Percentiles rank a stretch among this genome's conserved stretches.
Conservation (phyloP, 345 rosid genomes). For the Lenwebbia sp. region DNA sequence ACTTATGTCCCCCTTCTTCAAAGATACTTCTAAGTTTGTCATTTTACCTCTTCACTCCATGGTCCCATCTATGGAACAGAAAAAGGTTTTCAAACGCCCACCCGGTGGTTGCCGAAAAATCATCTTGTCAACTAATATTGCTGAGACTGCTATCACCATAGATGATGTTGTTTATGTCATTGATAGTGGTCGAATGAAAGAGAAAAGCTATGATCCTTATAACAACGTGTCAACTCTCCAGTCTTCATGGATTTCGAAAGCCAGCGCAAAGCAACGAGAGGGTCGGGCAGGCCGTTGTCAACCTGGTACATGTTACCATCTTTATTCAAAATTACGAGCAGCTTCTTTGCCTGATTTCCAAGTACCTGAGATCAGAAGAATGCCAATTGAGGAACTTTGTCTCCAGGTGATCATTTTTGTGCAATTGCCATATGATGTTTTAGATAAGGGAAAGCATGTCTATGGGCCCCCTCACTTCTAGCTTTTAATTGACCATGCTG, state of each 20-base stretch:
- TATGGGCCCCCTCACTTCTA: not conserved
- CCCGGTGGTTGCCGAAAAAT: constrained; percentile 83
- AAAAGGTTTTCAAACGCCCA: constrained; percentile 64
- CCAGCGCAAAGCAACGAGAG: constrained; percentile 89
- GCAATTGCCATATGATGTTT: not conserved
- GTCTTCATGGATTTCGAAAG: constrained; percentile 88
- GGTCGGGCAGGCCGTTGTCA: constrained; percentile 97
- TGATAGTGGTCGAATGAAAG: constrained; percentile 95
- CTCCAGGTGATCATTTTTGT: constrained; percentile 45
- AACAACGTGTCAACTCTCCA: constrained; percentile 86
- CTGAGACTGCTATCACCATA: constrained; percentile 85
- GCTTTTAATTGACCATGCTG: not conserved
- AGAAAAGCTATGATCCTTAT: constrained; percentile 92
- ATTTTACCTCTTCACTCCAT: constrained; percentile 83
- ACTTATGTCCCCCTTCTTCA: constrained; percentile 43
- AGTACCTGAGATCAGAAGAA: constrained; percentile 88
- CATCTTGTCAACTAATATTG: constrained; percentile 83
- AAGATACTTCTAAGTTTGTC: constrained; percentile 43
- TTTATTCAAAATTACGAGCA: constrained; percentile 71
- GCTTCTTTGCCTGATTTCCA: constrained; percentile 74
- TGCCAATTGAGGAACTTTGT: constrained; percentile 92
- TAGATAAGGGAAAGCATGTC: not conserved
- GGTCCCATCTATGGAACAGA: constrained; percentile 86
- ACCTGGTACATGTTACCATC: constrained; percentile 92
- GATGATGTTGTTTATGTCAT: constrained; percentile 96